These are phyloP conservation scores for Lasiodiplodia sp. DNA, from an alignment of 2,329 filamentous ascomycete species.

Conservation along the genomic window DNA sequence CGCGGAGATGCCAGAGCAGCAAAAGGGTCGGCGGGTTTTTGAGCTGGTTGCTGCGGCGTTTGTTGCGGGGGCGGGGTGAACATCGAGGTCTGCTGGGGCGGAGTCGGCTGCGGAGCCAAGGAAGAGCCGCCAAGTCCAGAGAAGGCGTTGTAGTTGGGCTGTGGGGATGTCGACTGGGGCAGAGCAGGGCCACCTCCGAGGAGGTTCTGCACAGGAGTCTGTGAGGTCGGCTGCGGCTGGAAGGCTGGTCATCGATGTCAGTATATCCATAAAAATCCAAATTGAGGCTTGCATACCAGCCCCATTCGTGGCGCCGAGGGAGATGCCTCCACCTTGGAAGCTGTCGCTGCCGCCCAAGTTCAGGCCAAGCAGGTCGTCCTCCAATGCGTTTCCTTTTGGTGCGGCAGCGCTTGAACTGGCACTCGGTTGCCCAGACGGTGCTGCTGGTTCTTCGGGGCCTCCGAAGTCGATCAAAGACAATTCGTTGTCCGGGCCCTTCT, in stretches of 20 bases:
- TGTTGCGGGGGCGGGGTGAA: slow-evolving; percentile 48
- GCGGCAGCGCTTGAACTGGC: slow-evolving; percentile 50
- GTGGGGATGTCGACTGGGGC: slow-evolving; percentile 53
- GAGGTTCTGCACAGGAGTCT: slow-evolving; percentile 66
- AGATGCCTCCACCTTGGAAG: slow-evolving; percentile 81
- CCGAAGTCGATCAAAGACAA: slow-evolving; percentile 94
- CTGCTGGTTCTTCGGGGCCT: slow-evolving; percentile 65
- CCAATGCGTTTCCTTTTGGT: slow-evolving; percentile 70
- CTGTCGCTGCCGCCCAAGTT: slow-evolving; percentile 71
- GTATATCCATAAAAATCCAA: slow-evolving; percentile 2
- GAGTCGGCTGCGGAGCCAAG: slow-evolving; percentile 49
- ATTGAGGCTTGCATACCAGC: slow-evolving; percentile 35
- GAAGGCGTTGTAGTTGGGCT: slow-evolving; percentile 66
- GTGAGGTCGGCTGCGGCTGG: slow-evolving; percentile 49
- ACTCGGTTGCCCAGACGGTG: slow-evolving; percentile 41
- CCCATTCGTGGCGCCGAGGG: slow-evolving; percentile 69
- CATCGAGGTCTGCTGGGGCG: slow-evolving; percentile 52
- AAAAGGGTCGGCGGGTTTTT: slow-evolving; percentile 64
- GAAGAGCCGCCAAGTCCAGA: slow-evolving; percentile 56
- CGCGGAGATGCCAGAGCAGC: slow-evolving; percentile 63
- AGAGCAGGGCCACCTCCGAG: slow-evolving; percentile 52
- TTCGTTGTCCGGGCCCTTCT: slow-evolving; percentile 75
- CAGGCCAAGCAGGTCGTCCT: slow-evolving; percentile 89
- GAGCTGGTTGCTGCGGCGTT: slow-evolving; percentile 44
- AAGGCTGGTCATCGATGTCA: slow-evolving; percentile 12